Percentiles rank a stretch among this genome's conserved stretches.
Evolutionary conservation across 257 asterid genomes (phyloP).

Genomic region (Nicotiana tabacum): DNA sequence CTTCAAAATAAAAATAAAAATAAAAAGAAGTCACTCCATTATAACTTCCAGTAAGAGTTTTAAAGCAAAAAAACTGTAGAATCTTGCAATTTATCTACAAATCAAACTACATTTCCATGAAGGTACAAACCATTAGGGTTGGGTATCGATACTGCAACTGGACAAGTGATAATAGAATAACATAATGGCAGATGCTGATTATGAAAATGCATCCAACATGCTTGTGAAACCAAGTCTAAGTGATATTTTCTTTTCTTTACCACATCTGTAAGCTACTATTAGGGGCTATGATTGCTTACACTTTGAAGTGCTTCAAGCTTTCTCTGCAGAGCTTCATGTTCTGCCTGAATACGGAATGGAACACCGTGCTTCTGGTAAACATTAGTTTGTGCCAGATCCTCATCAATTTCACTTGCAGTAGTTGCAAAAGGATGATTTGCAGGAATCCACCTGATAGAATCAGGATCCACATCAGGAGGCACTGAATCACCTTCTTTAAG

Average conservation of each 20-base stretch:
- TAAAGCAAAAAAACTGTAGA: background rate
- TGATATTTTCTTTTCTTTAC: background rate
- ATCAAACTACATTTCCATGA: background rate
- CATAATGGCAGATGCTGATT: background rate
- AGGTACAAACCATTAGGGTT: background rate
- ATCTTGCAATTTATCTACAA: background rate
- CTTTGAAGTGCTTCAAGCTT: conserved; percentile 91
- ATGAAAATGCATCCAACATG: background rate
- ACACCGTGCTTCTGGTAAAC: conserved; percentile 95
- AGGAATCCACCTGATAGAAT: conserved; percentile 95
- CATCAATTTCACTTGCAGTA: conserved; percentile 88
- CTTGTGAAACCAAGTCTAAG: background rate
- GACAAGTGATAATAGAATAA: background rate
- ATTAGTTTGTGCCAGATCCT: conserved; percentile 83
- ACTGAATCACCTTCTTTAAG: conserved; percentile 91
- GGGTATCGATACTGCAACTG: background rate
- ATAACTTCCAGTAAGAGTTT: background rate
- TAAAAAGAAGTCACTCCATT: background rate
- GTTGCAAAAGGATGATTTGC: conserved; percentile 99
- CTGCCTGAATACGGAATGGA: conserved; percentile 93
- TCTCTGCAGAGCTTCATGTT: conserved; percentile 94
- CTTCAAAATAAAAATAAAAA: background rate
- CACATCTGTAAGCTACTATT: background rate
- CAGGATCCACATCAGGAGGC: conserved; percentile 99
- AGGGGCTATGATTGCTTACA: conserved; percentile 38